Evolutionary conservation across 1,284 basidiomycete genomes (phyloP).

Genomic region (Phylloboletellus chloephorus): DNA sequence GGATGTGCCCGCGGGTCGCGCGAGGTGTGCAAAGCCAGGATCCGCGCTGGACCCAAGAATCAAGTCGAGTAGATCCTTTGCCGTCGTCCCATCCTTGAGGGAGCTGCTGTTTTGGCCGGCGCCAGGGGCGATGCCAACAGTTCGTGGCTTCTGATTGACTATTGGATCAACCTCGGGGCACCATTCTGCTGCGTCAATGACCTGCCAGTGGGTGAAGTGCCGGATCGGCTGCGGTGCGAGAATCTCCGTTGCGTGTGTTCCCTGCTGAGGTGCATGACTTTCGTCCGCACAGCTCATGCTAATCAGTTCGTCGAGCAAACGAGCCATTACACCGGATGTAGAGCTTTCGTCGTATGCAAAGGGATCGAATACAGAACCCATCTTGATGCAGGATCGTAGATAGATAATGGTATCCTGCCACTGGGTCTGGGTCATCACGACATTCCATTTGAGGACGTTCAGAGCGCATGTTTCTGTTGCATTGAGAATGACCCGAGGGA

Average conservation of each 20-base stretch:
- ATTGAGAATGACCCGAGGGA: slow-evolving; percentile 28
- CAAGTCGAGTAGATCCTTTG: slow-evolving; percentile 28
- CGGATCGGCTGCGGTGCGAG: slow-evolving; percentile 17
- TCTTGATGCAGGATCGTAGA: slow-evolving; percentile 29
- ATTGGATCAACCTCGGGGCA: slow-evolving; percentile 32
- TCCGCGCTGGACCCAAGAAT: slow-evolving; percentile 21
- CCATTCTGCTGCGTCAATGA: slow-evolving; percentile 24
- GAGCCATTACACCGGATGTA: slow-evolving; percentile 17
- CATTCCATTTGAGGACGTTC: slow-evolving; percentile 27
- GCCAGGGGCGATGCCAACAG: slow-evolving; percentile 30
- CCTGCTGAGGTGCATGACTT: not conserved
- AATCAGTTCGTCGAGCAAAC: slow-evolving; percentile 25
- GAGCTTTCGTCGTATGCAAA: slow-evolving; percentile 21
- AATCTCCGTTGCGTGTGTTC: slow-evolving; percentile 3
- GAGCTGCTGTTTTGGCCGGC: slow-evolving; percentile 5
- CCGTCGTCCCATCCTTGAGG: slow-evolving; percentile 18
- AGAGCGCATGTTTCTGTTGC: slow-evolving; percentile 30
- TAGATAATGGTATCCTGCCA: slow-evolving; percentile 25
- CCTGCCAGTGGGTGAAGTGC: slow-evolving; percentile 7
- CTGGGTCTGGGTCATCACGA: slow-evolving; percentile 21
- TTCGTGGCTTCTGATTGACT: slow-evolving; percentile 28
- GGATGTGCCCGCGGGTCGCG: slow-evolving; percentile 17
- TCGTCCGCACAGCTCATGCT: slow-evolving; percentile 6
- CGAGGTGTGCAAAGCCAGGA: slow-evolving; percentile 3
- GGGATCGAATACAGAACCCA: slow-evolving; percentile 27